A percentile compares a stretch with the other conserved stretches of the same genome.
Evolutionary conservation across 257 asterid species (phyloP).

Genomic region (Przewalskia tangutica): DNA sequence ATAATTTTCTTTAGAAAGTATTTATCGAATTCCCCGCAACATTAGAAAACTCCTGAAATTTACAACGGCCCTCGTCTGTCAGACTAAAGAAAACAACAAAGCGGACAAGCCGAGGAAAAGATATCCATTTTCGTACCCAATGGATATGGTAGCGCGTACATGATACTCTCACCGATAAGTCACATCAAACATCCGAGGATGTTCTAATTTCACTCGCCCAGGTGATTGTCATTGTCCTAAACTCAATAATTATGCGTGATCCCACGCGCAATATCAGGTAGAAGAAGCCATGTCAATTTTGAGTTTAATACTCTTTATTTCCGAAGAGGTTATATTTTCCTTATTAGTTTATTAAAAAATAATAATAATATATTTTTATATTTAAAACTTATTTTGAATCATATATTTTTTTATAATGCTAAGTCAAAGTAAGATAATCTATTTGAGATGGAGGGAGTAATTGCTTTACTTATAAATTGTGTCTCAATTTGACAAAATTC

Average conservation of each 20-base stretch:
- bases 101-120: constrained; percentile 10
- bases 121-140: too few species aligned
- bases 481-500: too few species aligned
- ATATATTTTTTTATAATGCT: too few species aligned
- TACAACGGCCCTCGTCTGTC: neutral
- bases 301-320: neutral
- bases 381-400: too few species aligned
- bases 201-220: neutral
- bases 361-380: too few species aligned
- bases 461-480: too few species aligned
- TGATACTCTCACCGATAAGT: neutral
- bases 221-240: neutral
- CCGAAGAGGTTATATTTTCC: too few species aligned
- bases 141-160: neutral
- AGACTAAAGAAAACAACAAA: neutral
- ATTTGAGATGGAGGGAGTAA: too few species aligned
- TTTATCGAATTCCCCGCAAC: neutral
- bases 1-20: too few species aligned
- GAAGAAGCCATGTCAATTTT: neutral
- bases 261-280: neutral
- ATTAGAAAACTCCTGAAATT: neutral
- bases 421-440: too few species aligned
- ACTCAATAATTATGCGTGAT: neutral
- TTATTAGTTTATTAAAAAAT: too few species aligned
- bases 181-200: neutral